A percentile compares a stretch with the other conserved stretches of the same genome.
Conservation (phyloP, 2,329 filamentous ascomycete species). For the Sclerotinia nivalis region DNA sequence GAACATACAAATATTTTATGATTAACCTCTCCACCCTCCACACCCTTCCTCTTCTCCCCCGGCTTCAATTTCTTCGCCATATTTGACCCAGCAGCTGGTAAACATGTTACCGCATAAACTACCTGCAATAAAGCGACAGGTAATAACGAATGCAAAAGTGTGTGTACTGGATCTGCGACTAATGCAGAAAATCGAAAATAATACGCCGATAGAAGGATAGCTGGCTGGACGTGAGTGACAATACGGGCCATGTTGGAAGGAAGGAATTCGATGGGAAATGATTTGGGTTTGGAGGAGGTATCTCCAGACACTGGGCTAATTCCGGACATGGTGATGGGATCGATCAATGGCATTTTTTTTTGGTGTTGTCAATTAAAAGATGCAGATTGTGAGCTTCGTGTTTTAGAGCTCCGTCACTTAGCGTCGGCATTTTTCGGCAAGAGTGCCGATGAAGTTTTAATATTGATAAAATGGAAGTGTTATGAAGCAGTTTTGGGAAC, state of each 20-base stretch:
- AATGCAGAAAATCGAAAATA: constrained; percentile 64
- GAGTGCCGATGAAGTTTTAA: constrained; percentile 13
- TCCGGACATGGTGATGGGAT: constrained; percentile 39
- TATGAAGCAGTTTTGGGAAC: neutral
- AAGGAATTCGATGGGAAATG: constrained; percentile 39
- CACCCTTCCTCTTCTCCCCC: constrained; percentile 55
- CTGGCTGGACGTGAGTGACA: constrained; percentile 67
- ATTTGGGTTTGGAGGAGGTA: constrained; percentile 24
- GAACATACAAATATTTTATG: constrained; percentile 31
- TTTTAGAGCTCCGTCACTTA: constrained; percentile 20
- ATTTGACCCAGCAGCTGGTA: constrained; percentile 59
- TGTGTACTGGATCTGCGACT: constrained; percentile 67
- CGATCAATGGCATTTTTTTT: constrained; percentile 37
- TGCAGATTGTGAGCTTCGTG: constrained; percentile 2
- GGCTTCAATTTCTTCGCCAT: constrained; percentile 52
- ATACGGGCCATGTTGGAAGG: constrained; percentile 47
- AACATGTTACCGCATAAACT: constrained; percentile 60
- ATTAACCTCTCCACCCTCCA: constrained; percentile 24
- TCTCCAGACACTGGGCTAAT: constrained; percentile 22
- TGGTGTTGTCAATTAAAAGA: constrained; percentile 7
- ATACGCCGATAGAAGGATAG: constrained; percentile 65
- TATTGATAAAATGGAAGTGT: neutral
- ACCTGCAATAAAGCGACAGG: constrained; percentile 65
- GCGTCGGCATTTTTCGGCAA: constrained; percentile 16
- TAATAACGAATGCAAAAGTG: constrained; percentile 62